Evolutionary conservation across 495 filamentous ascomycete species (phyloP).

Genomic region (Aspergillus kassunensis): DNA sequence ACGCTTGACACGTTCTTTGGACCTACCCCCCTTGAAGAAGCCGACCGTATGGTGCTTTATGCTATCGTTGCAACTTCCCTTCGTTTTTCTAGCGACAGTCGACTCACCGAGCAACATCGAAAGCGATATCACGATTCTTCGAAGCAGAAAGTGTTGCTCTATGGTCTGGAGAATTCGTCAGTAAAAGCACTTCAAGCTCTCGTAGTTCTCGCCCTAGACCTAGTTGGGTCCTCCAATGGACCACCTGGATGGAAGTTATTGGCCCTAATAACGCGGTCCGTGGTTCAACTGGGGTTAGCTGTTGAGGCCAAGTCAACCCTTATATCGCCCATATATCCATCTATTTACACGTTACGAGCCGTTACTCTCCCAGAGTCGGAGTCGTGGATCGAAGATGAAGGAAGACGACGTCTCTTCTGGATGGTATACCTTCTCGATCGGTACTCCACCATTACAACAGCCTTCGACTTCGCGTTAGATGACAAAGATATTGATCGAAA

Average conservation of each 20-base stretch:
- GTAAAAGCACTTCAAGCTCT: conserved; percentile 84
- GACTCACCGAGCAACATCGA: conserved; percentile 66
- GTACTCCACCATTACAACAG: conserved; percentile 82
- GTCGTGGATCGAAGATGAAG: conserved; percentile 85
- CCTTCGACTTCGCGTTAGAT: conserved; percentile 83
- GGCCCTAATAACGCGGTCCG: conserved; percentile 78
- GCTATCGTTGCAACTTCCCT: conserved; percentile 83
- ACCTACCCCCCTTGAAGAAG: conserved; percentile 66
- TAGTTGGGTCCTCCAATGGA: conserved; percentile 76
- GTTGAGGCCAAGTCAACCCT: conserved; percentile 74
- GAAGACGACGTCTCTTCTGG: conserved; percentile 80
- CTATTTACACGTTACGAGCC: conserved; percentile 79
- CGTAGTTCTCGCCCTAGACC: conserved; percentile 74
- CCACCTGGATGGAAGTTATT: conserved; percentile 87
- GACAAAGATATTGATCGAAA: conserved; percentile 85
- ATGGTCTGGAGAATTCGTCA: conserved; percentile 81
- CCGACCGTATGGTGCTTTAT: conserved; percentile 77
- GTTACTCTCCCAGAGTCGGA: conserved; percentile 76
- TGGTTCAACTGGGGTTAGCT: conserved; percentile 78
- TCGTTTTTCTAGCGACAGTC: conserved; percentile 69
- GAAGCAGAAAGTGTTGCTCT: conserved; percentile 79
- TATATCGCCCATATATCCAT: conserved; percentile 67
- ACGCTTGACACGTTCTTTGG: conserved; percentile 82
- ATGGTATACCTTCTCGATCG: conserved; percentile 87
- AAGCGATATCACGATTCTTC: conserved; percentile 72